Conservation (phyloP, 78 protist species). For the Dictyostelium firmibasis region DNA sequence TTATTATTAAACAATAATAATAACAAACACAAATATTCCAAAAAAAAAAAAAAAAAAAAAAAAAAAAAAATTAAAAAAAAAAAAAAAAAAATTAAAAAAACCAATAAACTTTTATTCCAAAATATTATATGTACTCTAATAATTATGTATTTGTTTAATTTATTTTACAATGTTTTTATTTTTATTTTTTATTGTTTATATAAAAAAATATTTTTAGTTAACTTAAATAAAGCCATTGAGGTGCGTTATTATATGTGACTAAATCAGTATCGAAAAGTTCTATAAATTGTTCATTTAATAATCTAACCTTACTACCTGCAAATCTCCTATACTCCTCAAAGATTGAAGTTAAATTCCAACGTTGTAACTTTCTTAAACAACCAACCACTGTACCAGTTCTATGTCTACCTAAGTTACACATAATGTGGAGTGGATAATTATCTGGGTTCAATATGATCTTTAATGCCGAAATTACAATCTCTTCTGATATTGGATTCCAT, state of each 20-base stretch:
- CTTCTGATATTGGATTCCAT: constrained; percentile 90
- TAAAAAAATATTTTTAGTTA: neutral
- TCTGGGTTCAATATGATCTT: constrained; percentile 82
- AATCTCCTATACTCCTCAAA: constrained; percentile 95
- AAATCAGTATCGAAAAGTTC: constrained; percentile 97
- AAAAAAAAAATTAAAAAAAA: neutral
- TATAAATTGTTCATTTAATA: constrained; percentile 96
- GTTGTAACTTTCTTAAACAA: constrained; percentile 95
- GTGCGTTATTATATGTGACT: constrained; percentile 87
- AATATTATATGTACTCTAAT: neutral
- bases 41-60: neutral
- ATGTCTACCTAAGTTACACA: constrained; percentile 94
- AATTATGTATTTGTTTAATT: neutral
- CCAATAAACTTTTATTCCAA: neutral
- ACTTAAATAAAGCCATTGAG: constrained; percentile 50
- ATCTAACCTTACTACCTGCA: constrained; percentile 88
- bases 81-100: neutral
- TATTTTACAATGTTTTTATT: neutral
- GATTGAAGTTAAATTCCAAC: constrained; percentile 95
- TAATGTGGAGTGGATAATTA: constrained; percentile 92
- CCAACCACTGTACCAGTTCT: constrained; percentile 95
- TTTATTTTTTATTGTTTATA: neutral
- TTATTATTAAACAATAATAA: neutral
- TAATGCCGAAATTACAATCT: constrained; percentile 88
- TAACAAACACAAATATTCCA: neutral